Evolutionary conservation across 1,139 yeast species (phyloP).

Genomic region (Candida pseudoviswanathii): DNA sequence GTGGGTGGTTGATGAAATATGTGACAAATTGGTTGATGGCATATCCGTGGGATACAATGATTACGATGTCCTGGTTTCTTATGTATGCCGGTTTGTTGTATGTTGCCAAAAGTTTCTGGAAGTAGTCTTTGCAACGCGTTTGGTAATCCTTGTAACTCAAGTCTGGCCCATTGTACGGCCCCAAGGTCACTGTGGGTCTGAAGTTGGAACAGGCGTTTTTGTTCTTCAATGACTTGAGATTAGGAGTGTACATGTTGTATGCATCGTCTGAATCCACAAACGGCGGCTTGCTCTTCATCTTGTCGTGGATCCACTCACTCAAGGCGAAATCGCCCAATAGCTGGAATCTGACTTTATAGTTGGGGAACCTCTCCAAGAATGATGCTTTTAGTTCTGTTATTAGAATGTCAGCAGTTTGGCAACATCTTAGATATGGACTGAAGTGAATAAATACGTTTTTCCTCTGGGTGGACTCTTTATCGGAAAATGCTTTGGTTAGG

Average conservation of each 20-base stretch:
- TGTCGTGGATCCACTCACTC: conserved; percentile 52
- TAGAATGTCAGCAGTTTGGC: conserved; percentile 47
- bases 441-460: conserved; percentile 47
- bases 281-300: conserved; percentile 48
- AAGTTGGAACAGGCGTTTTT: conserved; percentile 42
- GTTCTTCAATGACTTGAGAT: conserved; percentile 39
- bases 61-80: conserved; percentile 38
- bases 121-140: conserved; percentile 43
- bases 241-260: conserved; percentile 51
- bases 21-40: conserved; percentile 43
- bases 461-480: conserved; percentile 20
- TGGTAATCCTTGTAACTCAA: conserved; percentile 46
- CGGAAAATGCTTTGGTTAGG: conserved; percentile 28
- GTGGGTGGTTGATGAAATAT: conserved; percentile 48
- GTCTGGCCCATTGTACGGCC: conserved; percentile 50
- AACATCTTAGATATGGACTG: conserved; percentile 48
- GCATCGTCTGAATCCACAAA: conserved; percentile 49
- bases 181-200: conserved; percentile 48
- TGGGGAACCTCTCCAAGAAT: conserved; percentile 28
- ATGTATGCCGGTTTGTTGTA: conserved; percentile 43
- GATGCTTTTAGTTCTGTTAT: conserved; percentile 32
- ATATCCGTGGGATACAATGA: conserved; percentile 48
- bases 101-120: conserved; percentile 46
- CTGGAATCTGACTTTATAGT: conserved; percentile 41
- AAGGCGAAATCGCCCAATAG: conserved; percentile 50